Percentiles rank a stretch among this genome's conserved stretches.
Conservation (phyloP, 306 rosid species). For the Phaseolus lunatus region DNA sequence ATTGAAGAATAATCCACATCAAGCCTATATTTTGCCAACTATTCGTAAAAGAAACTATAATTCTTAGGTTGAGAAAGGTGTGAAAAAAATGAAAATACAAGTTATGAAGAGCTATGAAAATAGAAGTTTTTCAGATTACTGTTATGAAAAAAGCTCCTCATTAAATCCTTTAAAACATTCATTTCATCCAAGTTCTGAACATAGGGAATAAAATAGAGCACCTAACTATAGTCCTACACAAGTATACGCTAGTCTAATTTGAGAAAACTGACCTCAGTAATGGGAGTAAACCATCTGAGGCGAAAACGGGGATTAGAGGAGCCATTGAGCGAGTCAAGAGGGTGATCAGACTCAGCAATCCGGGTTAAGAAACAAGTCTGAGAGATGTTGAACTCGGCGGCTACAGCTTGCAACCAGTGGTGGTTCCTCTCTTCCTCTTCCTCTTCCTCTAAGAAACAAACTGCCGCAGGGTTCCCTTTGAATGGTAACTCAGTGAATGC, state of each 20-base stretch:
- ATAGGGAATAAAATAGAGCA: too few species aligned
- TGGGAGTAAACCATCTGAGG: conserved; percentile 89
- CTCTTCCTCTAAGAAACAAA: conserved; percentile 68
- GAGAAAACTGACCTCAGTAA: conserved; percentile 55
- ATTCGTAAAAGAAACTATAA: too few species aligned
- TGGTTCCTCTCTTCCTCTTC: conserved; percentile 62
- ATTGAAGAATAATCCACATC: neutral
- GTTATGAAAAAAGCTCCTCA: too few species aligned
- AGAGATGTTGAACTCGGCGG: conserved; percentile 65
- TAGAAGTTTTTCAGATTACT: too few species aligned
- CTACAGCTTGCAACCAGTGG: conserved; percentile 64
- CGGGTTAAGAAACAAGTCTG: conserved; percentile 58
- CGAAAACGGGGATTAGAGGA: conserved; percentile 56
- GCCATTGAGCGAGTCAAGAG: neutral
- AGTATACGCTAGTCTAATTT: neutral
- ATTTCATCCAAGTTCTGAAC: too few species aligned
- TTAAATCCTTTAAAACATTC: too few species aligned
- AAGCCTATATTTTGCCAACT: neutral
- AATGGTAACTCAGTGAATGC: conserved; percentile 74
- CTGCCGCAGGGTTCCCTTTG: conserved; percentile 78
- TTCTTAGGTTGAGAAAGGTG: too few species aligned
- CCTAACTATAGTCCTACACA: too few species aligned
- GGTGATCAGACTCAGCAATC: neutral
- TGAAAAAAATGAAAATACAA: too few species aligned
- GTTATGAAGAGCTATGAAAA: too few species aligned